A percentile compares a stretch with the other conserved stretches of the same genome.
Conservation (phyloP, 1,284 basidiomycete species). For the Moesziomyces antarcticus region DNA sequence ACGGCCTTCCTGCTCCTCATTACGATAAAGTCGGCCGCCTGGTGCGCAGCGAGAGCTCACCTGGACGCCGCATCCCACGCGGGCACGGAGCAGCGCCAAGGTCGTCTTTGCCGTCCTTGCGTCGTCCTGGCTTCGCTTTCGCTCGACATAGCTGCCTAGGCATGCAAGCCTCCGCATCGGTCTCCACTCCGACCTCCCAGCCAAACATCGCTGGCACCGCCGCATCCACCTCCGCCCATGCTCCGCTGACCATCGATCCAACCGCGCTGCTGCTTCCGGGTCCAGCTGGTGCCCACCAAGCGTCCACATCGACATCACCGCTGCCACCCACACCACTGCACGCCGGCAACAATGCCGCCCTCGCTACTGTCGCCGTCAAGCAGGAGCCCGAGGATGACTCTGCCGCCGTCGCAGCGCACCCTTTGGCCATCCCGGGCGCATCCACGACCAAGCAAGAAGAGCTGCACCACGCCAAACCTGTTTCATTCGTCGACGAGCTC, state of each 20-base stretch:
- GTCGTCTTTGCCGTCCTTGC: slow-evolving; percentile 1
- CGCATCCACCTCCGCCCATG: slow-evolving; percentile 13
- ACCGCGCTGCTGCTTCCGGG: slow-evolving; percentile 14
- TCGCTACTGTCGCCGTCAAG: slow-evolving; percentile 21
- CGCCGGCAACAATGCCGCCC: no score
- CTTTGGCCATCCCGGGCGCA: neutral
- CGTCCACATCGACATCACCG: neutral
- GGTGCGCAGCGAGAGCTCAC: no score
- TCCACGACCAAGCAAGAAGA: no score
- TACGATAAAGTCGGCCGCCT: no score
- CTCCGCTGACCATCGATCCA: slow-evolving; percentile 37
- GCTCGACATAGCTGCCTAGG: slow-evolving; percentile 7
- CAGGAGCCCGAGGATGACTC: slow-evolving; percentile 36
- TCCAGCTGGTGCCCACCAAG: neutral
- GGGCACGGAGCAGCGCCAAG: neutral
- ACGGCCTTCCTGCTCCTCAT: no score
- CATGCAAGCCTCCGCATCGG: slow-evolving; percentile 38
- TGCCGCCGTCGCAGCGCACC: neutral
- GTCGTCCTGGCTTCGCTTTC: neutral
- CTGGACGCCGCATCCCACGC: neutral
- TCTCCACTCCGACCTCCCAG: slow-evolving; percentile 17
- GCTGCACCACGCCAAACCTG: neutral
- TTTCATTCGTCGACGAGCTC: slow-evolving; percentile 16
- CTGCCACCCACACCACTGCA: no score
- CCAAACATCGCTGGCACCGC: slow-evolving; percentile 1